Evolutionary conservation across 2,329 filamentous ascomycete genomes (phyloP).

Genomic region (Graphilbum fragrans): DNA sequence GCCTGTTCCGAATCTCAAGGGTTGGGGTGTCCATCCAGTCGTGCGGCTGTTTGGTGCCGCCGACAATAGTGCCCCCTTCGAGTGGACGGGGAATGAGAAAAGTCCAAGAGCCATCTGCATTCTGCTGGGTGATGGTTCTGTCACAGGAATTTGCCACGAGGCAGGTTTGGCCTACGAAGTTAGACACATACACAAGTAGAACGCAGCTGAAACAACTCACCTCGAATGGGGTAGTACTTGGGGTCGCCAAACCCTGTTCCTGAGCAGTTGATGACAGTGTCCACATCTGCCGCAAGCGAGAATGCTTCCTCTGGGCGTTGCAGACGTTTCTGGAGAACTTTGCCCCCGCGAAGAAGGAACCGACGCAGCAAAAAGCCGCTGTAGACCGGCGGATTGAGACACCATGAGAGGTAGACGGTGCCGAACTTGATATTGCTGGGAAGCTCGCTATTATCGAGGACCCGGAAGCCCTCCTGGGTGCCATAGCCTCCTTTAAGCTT

Average conservation of each 20-base stretch:
- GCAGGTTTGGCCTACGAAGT: slow-evolving; percentile 14
- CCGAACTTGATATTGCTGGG: slow-evolving; percentile 28
- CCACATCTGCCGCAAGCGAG: slow-evolving; percentile 17
- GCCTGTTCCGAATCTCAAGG: slow-evolving; percentile 25
- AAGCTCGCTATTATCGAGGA: slow-evolving; percentile 23
- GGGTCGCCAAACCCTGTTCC: slow-evolving; percentile 26
- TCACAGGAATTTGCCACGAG: neutral
- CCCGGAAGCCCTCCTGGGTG: slow-evolving; percentile 20
- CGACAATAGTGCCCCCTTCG: slow-evolving; percentile 49
- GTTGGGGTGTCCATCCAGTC: slow-evolving; percentile 39
- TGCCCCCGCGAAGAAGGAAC: slow-evolving; percentile 23
- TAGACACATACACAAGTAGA: neutral
- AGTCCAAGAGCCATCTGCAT: slow-evolving; percentile 46
- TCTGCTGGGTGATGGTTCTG: slow-evolving; percentile 42
- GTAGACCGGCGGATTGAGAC: slow-evolving; percentile 39
- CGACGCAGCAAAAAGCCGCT: slow-evolving; percentile 28
- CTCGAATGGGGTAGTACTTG: slow-evolving; percentile 25
- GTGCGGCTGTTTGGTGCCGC: slow-evolving; percentile 48
- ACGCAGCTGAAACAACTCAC: neutral
- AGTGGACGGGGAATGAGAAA: slow-evolving; percentile 49
- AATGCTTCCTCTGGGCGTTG: slow-evolving; percentile 24
- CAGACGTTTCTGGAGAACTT: slow-evolving; percentile 20
- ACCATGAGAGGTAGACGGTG: slow-evolving; percentile 38
- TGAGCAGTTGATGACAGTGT: slow-evolving; percentile 28
- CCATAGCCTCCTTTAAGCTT: slow-evolving; percentile 4